These are phyloP conservation scores for Barbarea vulgaris DNA, from an alignment of 345 rosid species.

Conservation along the genomic window DNA sequence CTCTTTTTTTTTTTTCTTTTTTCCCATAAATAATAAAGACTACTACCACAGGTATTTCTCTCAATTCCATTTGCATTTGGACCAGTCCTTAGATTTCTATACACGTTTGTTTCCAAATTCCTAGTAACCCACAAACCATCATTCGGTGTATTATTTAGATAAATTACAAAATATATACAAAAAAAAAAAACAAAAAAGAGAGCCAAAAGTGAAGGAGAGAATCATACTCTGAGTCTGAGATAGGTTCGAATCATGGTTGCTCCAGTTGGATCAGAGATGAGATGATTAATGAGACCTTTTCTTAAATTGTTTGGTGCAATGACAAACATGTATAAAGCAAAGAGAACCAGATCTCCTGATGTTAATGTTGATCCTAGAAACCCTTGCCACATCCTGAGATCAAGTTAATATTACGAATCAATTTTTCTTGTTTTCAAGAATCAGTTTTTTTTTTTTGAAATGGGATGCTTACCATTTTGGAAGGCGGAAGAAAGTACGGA, in stretches of 20 bases:
- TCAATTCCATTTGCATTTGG: slow-evolving; percentile 11
- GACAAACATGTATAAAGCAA: slow-evolving; percentile 81
- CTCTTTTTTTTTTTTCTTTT: not conserved
- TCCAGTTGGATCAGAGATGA: slow-evolving; percentile 86
- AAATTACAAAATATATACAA: not conserved
- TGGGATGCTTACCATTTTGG: slow-evolving; percentile 69
- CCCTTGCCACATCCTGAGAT: slow-evolving; percentile 89
- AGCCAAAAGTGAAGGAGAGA: slow-evolving; percentile 6
- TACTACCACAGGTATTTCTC: not conserved
- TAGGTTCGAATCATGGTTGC: slow-evolving; percentile 90
- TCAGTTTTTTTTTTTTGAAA: not conserved
- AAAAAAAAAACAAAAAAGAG: too few relatives aligned
- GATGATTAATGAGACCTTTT: slow-evolving; percentile 76
- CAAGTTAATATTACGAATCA: slow-evolving; percentile 17
- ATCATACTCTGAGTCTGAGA: slow-evolving; percentile 54
- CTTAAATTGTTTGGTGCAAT: slow-evolving; percentile 80
- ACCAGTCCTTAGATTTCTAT: slow-evolving; percentile 27
- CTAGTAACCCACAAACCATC: slow-evolving; percentile 16
- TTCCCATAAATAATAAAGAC: not conserved
- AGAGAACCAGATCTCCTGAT: slow-evolving; percentile 76
- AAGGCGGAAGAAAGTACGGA: slow-evolving; percentile 78
- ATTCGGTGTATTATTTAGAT: slow-evolving; percentile 9
- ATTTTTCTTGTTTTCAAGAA: slow-evolving; percentile 14
- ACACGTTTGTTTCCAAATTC: slow-evolving; percentile 12
- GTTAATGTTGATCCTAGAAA: slow-evolving; percentile 89